Evolutionary conservation across 306 rosid species (phyloP).

Genomic region (Cicer pinnatifidum): DNA sequence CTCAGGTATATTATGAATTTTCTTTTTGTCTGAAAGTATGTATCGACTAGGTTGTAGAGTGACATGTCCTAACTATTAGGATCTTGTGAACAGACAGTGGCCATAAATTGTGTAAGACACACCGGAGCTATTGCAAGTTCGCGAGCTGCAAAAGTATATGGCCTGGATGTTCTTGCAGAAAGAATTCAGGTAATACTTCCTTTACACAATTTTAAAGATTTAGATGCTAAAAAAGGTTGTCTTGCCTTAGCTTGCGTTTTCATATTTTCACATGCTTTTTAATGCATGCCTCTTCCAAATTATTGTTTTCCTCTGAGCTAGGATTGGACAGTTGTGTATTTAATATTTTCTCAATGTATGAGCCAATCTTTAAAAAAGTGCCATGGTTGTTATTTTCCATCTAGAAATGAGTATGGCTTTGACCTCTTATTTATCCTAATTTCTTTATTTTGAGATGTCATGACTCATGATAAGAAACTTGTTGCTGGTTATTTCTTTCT

Average conservation of each 20-base stretch:
- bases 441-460: background rate
- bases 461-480: background rate
- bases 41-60: slow-evolving; percentile 34
- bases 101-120: slow-evolving; percentile 57
- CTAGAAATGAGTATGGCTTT: slow-evolving; percentile 18
- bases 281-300: slow-evolving; percentile 30
- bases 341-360: slow-evolving; percentile 24
- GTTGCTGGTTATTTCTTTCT: slow-evolving; percentile 15
- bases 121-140: slow-evolving; percentile 86
- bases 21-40: slow-evolving; percentile 29
- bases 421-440: slow-evolving; percentile 1
- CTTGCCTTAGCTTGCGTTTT: slow-evolving; percentile 20
- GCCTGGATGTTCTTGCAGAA: slow-evolving; percentile 72
- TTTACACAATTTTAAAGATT: slow-evolving; percentile 30
- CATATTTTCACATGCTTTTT: slow-evolving; percentile 10
- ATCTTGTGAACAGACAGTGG: slow-evolving; percentile 64
- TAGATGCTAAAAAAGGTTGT: background rate
- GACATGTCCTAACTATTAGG: slow-evolving; percentile 38
- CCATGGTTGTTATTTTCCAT: slow-evolving; percentile 7
- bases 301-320: slow-evolving; percentile 12
- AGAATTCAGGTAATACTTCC: slow-evolving; percentile 66
- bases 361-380: slow-evolving; percentile 16
- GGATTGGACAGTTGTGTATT: slow-evolving; percentile 24
- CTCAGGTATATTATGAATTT: slow-evolving; percentile 62
- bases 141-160: slow-evolving; percentile 81